Evolutionary conservation across 225 moss, liverwort and hornwort species (phyloP), one percentile per base, ranked within the genome.

Genomic region (Sphagnum contortum): DNA sequence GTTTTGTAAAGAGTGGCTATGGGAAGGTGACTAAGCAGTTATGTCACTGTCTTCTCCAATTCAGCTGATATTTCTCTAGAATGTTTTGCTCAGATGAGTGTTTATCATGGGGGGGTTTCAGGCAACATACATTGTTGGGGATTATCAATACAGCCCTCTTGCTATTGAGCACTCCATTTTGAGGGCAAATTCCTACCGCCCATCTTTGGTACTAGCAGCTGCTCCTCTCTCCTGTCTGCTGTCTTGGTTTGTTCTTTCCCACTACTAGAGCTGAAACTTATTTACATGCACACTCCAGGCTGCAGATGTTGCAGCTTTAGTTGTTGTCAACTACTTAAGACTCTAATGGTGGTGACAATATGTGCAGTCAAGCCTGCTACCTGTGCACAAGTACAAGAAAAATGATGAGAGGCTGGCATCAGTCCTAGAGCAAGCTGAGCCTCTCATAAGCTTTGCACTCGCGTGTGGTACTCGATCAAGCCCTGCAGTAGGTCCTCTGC

Each of bases 391-490:
- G 73, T 74, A 75, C 62, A 95, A 88, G 80, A 89, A 81, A 69
- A 63, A 77, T 61, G 92, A 92, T 64, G 81, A 77, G 66, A 75
- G 79, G 63, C 66, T 71, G 58, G 86, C 79, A 54, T 81, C 78
- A 58, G 79, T 81, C 48, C 92, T 95, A 45, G 88, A 89, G 66
- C 82, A 79, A 44, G 86, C 88, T 12, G 95, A 95, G 71, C 90
- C 95, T 67, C 88, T 92, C 59, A 79, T 92, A 69, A 92, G 88
- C 78, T 95, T 95, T 70, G 95, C 92, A 55, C 89, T 95, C 58
- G 92, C 92, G 61, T 92, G 79, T 70, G 95, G 92, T 56, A 89
- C 85, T 69, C 66, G 77, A 58, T 95, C 95, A 50, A 89, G 92
- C 51, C 95, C 95, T 49, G 73, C 80, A 86, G 95, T 95, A 80